These are phyloP conservation scores for Chrysoporthe cubensis DNA, from an alignment of 2,329 filamentous ascomycete genomes.

Conservation along the genomic window DNA sequence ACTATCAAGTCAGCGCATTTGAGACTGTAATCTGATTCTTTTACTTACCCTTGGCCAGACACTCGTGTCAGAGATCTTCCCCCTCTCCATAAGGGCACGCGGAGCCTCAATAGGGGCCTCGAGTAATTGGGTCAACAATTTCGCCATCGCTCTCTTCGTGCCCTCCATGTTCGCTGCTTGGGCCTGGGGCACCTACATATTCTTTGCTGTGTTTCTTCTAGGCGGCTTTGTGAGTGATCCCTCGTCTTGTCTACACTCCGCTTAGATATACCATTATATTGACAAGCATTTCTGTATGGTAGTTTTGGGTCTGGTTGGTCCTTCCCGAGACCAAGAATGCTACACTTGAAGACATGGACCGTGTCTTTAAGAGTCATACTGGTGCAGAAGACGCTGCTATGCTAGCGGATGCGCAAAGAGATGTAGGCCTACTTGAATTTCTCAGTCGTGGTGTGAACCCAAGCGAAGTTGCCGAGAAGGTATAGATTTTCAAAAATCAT, in stretches of 20 bases:
- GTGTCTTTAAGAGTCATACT: conserved; percentile 49
- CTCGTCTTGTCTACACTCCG: neutral
- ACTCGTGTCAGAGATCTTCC: conserved; percentile 44
- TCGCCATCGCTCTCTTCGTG: conserved; percentile 50
- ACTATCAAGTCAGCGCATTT: too few species aligned
- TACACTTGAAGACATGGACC: conserved; percentile 59
- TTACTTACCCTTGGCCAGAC: conserved; percentile 31
- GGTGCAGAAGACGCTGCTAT: conserved; percentile 36
- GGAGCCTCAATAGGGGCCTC: conserved; percentile 48
- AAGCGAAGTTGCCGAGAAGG: neutral
- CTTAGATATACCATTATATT: neutral
- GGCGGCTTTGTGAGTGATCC: conserved; percentile 41
- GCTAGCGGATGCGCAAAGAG: conserved; percentile 33
- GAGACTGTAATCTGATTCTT: neutral
- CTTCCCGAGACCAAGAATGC: conserved; percentile 60
- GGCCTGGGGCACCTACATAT: conserved; percentile 59
- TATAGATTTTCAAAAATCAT: neutral
- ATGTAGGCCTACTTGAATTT: conserved; percentile 31
- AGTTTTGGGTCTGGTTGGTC: conserved; percentile 51
- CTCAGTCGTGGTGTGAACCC: neutral
- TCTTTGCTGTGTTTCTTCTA: conserved; percentile 57
- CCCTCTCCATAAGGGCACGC: conserved; percentile 42
- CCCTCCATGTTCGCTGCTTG: conserved; percentile 46
- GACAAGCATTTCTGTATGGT: neutral
- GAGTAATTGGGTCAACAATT: conserved; percentile 52